A percentile compares a stretch with the other conserved stretches of the same genome.
These are phyloP conservation scores for Solanum pimpinellifolium DNA, from an alignment of 257 asterid genomes.

Conservation along the genomic window DNA sequence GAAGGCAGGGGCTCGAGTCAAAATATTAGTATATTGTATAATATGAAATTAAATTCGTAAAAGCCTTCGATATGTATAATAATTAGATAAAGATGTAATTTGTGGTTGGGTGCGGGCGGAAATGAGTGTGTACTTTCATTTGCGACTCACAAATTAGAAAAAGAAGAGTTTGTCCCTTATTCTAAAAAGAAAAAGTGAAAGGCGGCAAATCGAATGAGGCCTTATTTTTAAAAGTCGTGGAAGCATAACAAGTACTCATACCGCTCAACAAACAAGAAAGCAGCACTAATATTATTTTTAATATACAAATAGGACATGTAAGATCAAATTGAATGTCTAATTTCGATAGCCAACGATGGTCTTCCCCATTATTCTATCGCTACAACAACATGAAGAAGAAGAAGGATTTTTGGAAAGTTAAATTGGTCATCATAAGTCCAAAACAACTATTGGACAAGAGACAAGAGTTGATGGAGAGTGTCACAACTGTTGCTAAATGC, in stretches of 20 bases:
- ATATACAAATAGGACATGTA: conserved; percentile 31
- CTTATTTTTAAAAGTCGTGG: conserved; percentile 38
- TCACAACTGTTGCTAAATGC: conserved; percentile 74
- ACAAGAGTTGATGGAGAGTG: conserved; percentile 79
- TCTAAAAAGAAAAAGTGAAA: conserved; percentile 2
- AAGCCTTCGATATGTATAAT: not conserved
- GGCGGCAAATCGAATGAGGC: not conserved
- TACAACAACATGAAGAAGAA: not conserved
- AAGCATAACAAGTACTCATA: conserved; percentile 45
- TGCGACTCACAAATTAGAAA: not conserved
- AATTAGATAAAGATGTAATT: not conserved
- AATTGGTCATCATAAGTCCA: conserved; percentile 62
- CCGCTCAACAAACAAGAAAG: conserved; percentile 20
- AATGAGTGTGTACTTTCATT: not conserved
- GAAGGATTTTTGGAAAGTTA: conserved; percentile 62
- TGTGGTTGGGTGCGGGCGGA: not conserved
- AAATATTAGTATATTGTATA: not conserved
- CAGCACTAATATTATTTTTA: not conserved
- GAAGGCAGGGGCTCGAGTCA: not conserved
- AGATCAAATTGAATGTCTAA: conserved; percentile 64
- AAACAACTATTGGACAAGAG: conserved; percentile 59
- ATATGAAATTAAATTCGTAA: not conserved
- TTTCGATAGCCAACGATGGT: conserved; percentile 37
- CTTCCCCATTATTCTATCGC: not conserved
- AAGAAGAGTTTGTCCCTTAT: not conserved